Conservation (phyloP, 106 monocot species). For the Hemerocallis citrina region DNA sequence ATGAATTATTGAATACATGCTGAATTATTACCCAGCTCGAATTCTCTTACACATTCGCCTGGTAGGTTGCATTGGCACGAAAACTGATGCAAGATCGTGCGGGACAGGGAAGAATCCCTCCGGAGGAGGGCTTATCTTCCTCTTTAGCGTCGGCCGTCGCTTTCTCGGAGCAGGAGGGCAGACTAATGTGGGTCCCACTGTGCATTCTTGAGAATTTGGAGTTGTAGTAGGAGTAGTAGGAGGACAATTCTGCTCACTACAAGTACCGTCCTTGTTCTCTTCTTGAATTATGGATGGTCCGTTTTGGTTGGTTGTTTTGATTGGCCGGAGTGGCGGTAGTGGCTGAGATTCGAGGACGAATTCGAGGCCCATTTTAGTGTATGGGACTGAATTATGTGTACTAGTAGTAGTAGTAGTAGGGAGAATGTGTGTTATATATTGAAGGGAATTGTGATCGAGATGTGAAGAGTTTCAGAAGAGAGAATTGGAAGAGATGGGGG, state of each 20-base stretch:
- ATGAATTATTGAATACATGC: too few species aligned
- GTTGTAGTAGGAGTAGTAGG: too few species aligned
- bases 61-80: constrained; percentile 10
- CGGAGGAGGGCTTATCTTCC: constrained; percentile 1
- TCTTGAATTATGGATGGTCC: too few species aligned
- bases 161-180: constrained; percentile 29
- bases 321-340: background rate
- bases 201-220: constrained; percentile 4
- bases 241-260: too few species aligned
- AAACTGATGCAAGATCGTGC: constrained; percentile 24
- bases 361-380: background rate
- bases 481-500: background rate
- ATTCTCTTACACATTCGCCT: background rate
- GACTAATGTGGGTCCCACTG: background rate
- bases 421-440: too few species aligned
- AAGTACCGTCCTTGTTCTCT: background rate
- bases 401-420: too few species aligned
- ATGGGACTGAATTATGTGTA: too few species aligned
- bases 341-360: background rate
- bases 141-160: constrained; percentile 14
- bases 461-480: background rate
- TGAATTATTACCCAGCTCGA: background rate
- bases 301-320: too few species aligned
- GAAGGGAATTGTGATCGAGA: too few species aligned
- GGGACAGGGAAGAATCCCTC: constrained; percentile 28